These are phyloP conservation scores for Trebouxia gelatinosa DNA, from an alignment of 163 green algal species.

Conservation along the genomic window DNA sequence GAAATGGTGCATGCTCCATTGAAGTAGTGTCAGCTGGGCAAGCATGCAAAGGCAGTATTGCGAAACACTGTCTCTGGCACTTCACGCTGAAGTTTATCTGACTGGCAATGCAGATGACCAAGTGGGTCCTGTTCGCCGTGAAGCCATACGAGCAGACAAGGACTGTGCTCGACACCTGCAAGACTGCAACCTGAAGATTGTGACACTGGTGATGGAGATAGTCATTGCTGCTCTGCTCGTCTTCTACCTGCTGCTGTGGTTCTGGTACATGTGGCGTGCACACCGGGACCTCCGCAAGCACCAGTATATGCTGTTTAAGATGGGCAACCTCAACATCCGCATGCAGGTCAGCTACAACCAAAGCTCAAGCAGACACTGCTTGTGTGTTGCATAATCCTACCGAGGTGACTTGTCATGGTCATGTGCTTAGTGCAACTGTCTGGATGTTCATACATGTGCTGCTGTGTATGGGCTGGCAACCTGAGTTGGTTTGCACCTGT, in stretches of 20 bases:
- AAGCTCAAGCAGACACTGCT: too few species aligned
- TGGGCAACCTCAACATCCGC: conserved; percentile 16
- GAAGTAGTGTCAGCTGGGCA: too few species aligned
- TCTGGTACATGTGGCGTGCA: conserved; percentile 9
- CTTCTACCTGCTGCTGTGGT: conserved; percentile 14
- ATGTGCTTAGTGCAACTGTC: too few species aligned
- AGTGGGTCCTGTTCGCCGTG: not conserved
- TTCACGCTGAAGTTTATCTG: too few species aligned
- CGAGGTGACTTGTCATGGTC: too few species aligned
- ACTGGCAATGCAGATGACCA: conserved; percentile 10
- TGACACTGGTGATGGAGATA: conserved; percentile 10
- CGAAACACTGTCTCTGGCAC: too few species aligned
- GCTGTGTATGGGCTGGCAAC: too few species aligned
- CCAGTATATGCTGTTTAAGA: conserved; percentile 21
- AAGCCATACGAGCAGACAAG: not conserved
- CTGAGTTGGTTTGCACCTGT: too few species aligned
- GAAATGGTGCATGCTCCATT: too few species aligned
- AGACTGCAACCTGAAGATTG: conserved; percentile 5
- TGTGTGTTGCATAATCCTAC: too few species aligned
- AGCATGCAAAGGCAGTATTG: too few species aligned
- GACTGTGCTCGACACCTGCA: not conserved
- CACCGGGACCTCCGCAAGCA: conserved; percentile 3
- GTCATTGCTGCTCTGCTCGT: not conserved
- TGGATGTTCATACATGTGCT: too few species aligned
- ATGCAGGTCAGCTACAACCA: conserved; percentile 23